A percentile compares a stretch with the other conserved stretches of the same genome.
phyloP scores from a whole-genome alignment of 139 green algal species.

The Microglena sp. region DNA sequence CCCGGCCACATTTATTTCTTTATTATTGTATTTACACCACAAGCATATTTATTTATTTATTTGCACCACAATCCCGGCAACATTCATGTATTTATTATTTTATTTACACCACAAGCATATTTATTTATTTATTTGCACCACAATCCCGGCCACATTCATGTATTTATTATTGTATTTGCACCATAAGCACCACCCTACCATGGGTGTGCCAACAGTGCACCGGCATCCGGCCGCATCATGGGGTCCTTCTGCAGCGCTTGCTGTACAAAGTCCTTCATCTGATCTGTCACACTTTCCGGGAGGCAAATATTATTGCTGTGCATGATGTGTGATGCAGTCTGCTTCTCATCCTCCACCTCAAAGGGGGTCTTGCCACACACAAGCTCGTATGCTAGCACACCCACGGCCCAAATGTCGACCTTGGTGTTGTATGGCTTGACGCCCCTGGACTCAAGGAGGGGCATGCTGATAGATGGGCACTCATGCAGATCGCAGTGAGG shows the following conservation, averaged over 20 bases:
- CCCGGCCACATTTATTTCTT: too few relatives aligned
- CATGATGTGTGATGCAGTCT: constrained; percentile 69
- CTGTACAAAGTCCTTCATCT: constrained; percentile 40
- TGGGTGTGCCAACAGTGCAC: constrained; percentile 51
- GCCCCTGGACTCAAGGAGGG: too few relatives aligned
- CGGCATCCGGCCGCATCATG: constrained; percentile 36
- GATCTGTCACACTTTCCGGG: neutral
- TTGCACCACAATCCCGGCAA: too few relatives aligned
- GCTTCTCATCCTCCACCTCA: constrained; percentile 51
- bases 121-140: too few relatives aligned
- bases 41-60: too few relatives aligned
- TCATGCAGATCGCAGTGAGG: constrained; percentile 3
- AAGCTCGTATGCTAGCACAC: constrained; percentile 39
- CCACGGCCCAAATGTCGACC: constrained; percentile 24
- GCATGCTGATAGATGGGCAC: neutral
- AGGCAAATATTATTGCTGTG: constrained; percentile 45
- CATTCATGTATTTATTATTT: too few relatives aligned
- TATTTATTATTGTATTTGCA: too few relatives aligned
- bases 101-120: too few relatives aligned
- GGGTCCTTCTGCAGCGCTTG: constrained; percentile 53
- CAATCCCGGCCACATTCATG: too few relatives aligned
- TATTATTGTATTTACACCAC: too few relatives aligned
- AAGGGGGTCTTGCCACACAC: constrained; percentile 31
- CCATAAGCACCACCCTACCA: too few relatives aligned
- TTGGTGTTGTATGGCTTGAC: constrained; percentile 21